These are phyloP conservation scores for Phytophthora colocasiae DNA, from an alignment of 352 stramenopile species.

Conservation along the genomic window DNA sequence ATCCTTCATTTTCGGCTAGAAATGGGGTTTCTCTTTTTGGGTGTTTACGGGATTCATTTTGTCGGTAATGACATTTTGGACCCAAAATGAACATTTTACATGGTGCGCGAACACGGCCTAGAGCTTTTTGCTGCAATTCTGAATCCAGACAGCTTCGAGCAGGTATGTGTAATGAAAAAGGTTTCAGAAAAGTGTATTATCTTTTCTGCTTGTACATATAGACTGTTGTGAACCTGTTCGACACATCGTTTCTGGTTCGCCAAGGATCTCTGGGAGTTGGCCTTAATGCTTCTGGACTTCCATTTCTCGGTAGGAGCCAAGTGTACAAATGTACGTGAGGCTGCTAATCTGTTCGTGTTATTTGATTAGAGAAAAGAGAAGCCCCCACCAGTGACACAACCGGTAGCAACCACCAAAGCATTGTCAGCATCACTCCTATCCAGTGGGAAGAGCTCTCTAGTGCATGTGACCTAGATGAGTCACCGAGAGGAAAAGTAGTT, in stretches of 20 bases:
- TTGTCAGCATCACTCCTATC: slow-evolving; percentile 20
- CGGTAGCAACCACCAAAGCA: slow-evolving; percentile 5
- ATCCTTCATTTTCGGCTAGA: too few species aligned
- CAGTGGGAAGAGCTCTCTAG: slow-evolving; percentile 16
- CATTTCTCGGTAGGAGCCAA: slow-evolving; percentile 11
- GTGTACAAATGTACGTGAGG: not conserved
- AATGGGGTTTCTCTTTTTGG: too few species aligned
- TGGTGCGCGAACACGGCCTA: too few species aligned
- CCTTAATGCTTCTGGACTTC: slow-evolving; percentile 9
- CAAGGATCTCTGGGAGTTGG: slow-evolving; percentile 7
- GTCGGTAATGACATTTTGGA: too few species aligned
- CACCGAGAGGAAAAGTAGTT: slow-evolving; percentile 6
- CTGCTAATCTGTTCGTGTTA: not conserved
- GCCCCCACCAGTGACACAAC: not conserved
- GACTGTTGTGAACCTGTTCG: slow-evolving; percentile 25
- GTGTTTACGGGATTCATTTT: too few species aligned
- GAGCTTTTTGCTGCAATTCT: slow-evolving; percentile 13
- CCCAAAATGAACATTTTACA: too few species aligned
- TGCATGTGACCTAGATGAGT: slow-evolving; percentile 6
- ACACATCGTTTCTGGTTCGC: slow-evolving; percentile 19
- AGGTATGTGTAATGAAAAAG: slow-evolving; percentile 6
- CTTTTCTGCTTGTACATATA: not conserved
- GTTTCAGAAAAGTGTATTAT: not conserved
- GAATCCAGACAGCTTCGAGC: slow-evolving; percentile 20
- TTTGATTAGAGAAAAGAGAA: slow-evolving; percentile 1